phyloP scores from a whole-genome alignment of 225 moss, liverwort and hornwort genomes.

The Marchantia paleacea region DNA sequence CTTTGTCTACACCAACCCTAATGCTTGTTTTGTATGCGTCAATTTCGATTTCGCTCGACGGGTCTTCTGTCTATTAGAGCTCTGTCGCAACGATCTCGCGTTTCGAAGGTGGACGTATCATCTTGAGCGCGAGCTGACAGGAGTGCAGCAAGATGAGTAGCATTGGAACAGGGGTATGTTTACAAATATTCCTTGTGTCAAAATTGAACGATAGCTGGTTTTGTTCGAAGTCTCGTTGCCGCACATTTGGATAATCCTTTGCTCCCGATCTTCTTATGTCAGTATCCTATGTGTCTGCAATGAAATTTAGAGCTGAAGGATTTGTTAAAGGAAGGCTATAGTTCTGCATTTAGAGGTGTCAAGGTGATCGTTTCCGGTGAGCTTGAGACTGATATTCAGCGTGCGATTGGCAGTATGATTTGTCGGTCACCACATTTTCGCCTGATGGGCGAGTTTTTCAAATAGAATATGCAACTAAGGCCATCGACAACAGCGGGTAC shows the following conservation, averaged over 20 bases:
- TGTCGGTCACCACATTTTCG: slow-evolving; percentile 95
- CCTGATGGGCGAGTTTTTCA: slow-evolving; percentile 95
- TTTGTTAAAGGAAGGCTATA: too few relatives aligned
- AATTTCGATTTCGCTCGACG: not conserved
- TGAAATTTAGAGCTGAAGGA: too few relatives aligned
- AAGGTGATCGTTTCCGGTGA: not conserved
- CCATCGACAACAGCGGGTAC: slow-evolving; percentile 91
- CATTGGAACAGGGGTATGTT: slow-evolving; percentile 43
- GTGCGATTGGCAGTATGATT: slow-evolving; percentile 44
- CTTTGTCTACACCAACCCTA: slow-evolving; percentile 7
- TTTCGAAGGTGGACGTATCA: not conserved
- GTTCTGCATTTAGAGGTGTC: not conserved
- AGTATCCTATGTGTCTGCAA: not conserved
- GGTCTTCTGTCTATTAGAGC: not conserved
- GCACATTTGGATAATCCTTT: not conserved
- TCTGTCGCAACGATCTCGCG: not conserved
- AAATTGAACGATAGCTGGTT: not conserved
- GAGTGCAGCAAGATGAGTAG: slow-evolving; percentile 40
- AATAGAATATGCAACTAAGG: slow-evolving; percentile 94
- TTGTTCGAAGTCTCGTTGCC: not conserved
- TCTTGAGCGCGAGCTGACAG: not conserved
- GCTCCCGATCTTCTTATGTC: not conserved
- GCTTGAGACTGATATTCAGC: not conserved
- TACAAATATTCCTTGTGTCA: not conserved
- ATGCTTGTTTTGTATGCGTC: not conserved